Evolutionary conservation across 1,139 yeast species (phyloP).

Genomic region (Sugiyamaella pinicola): DNA sequence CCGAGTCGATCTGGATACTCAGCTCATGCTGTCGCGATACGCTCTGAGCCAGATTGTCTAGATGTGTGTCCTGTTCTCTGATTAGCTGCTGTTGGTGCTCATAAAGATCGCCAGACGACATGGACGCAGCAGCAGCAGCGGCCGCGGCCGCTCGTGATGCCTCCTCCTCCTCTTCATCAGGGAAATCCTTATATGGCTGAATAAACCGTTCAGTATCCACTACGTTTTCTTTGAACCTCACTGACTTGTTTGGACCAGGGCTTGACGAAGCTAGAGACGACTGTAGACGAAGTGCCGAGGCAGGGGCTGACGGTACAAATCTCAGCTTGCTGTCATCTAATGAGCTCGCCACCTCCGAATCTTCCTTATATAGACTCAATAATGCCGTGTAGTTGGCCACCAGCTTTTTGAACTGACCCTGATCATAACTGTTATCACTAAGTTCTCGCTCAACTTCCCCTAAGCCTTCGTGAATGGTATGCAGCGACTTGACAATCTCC

Average conservation of each 20-base stretch:
- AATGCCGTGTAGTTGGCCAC: slow-evolving; percentile 21
- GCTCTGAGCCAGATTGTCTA: slow-evolving; percentile 60
- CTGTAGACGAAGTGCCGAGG: not conserved
- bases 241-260: slow-evolving; percentile 36
- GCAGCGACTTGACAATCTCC: slow-evolving; percentile 52
- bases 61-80: slow-evolving; percentile 60
- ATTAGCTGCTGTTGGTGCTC: slow-evolving; percentile 70
- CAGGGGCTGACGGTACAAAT: not conserved
- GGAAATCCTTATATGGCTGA: slow-evolving; percentile 53
- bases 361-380: slow-evolving; percentile 24
- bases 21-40: slow-evolving; percentile 66
- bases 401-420: slow-evolving; percentile 22
- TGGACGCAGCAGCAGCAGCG: too few relatives aligned
- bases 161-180: slow-evolving; percentile 32
- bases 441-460: slow-evolving; percentile 28
- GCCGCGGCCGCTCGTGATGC: slow-evolving; percentile 28
- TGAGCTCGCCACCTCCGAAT: slow-evolving; percentile 20
- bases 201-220: slow-evolving; percentile 38
- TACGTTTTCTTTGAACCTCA: slow-evolving; percentile 43
- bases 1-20: slow-evolving; percentile 65
- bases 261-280: slow-evolving; percentile 7
- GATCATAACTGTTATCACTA: slow-evolving; percentile 17
- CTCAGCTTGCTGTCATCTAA: slow-evolving; percentile 16
- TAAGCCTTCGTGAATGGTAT: slow-evolving; percentile 44
- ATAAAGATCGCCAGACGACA: slow-evolving; percentile 46